These are phyloP conservation scores for Porcisia deanei DNA, from an alignment of 208 protist species.

Conservation along the genomic window DNA sequence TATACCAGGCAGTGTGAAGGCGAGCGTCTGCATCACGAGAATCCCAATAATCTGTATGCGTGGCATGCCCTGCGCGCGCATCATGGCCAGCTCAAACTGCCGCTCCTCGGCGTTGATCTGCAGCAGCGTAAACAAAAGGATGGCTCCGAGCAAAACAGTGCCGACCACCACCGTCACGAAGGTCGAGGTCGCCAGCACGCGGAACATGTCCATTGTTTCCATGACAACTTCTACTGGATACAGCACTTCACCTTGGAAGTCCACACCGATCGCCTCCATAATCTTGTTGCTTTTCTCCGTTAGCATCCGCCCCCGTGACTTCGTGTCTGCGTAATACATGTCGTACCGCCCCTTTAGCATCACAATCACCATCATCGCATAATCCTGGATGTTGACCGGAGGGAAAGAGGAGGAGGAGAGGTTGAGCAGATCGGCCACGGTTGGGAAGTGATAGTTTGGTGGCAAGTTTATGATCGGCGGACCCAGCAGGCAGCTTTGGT, in stretches of 20 bases:
- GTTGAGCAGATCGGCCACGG: constrained; percentile 30
- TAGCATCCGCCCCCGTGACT: constrained; percentile 39
- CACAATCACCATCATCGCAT: constrained; percentile 61
- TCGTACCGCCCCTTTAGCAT: constrained; percentile 67
- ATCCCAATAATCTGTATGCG: constrained; percentile 77
- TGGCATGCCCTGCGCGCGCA: constrained; percentile 93
- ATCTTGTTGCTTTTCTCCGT: constrained; percentile 56
- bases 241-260: constrained; percentile 47
- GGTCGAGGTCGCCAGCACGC: constrained; percentile 82
- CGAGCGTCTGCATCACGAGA: constrained; percentile 78
- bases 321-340: constrained; percentile 69
- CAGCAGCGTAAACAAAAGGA: constrained; percentile 94
- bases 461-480: constrained; percentile 19
- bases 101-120: constrained; percentile 94
- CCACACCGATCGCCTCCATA: constrained; percentile 51
- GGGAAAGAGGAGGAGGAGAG: constrained; percentile 11
- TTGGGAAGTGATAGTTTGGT: constrained; percentile 34
- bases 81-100: constrained; percentile 97
- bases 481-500: constrained; percentile 37
- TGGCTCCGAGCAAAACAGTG: constrained; percentile 80
- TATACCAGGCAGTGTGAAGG: constrained; percentile 92
- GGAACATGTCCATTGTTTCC: constrained; percentile 69
- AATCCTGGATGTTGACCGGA: constrained; percentile 53
- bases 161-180: constrained; percentile 84
- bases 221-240: constrained; percentile 65